These are phyloP conservation scores for Piper longum DNA, from an alignment of 164 flowering plant species.

Conservation along the genomic window DNA sequence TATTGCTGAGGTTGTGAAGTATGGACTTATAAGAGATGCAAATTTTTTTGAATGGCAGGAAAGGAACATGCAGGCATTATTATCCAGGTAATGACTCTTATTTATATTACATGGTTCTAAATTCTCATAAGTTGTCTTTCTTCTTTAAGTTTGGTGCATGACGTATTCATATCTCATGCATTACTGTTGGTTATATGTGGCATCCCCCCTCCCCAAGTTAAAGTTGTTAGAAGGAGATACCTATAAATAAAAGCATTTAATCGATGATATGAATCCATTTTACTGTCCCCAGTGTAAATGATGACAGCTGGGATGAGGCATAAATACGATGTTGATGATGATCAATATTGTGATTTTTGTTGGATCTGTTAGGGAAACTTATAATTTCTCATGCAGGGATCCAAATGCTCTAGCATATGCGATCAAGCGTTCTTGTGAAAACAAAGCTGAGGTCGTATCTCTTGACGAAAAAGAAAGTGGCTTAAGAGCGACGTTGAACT, in stretches of 20 bases:
- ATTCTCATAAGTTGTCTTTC: neutral
- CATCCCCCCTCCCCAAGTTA: too few species aligned
- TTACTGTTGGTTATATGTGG: too few species aligned
- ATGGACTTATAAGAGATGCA: slow-evolving; percentile 95
- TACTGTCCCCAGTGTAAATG: too few species aligned
- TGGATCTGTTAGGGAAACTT: neutral
- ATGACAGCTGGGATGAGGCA: too few species aligned
- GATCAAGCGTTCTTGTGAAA: slow-evolving; percentile 91
- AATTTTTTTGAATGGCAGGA: slow-evolving; percentile 97
- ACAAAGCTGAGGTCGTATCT: slow-evolving; percentile 96
- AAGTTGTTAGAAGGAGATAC: too few species aligned
- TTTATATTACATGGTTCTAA: neutral
- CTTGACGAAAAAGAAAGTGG: slow-evolving; percentile 96
- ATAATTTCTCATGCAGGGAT: slow-evolving; percentile 38
- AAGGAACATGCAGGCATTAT: slow-evolving; percentile 59
- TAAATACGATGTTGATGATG: neutral
- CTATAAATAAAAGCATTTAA: too few species aligned
- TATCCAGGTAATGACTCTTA: slow-evolving; percentile 46
- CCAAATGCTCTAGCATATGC: slow-evolving; percentile 79
- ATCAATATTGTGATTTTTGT: neutral
- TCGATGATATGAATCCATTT: too few species aligned
- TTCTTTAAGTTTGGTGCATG: neutral
- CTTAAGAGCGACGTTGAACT: slow-evolving; percentile 80
- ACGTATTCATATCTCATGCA: too few species aligned
- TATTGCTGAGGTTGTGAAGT: slow-evolving; percentile 82